Conservation (phyloP, 345 rosid species). For the Murraya paniculata region DNA sequence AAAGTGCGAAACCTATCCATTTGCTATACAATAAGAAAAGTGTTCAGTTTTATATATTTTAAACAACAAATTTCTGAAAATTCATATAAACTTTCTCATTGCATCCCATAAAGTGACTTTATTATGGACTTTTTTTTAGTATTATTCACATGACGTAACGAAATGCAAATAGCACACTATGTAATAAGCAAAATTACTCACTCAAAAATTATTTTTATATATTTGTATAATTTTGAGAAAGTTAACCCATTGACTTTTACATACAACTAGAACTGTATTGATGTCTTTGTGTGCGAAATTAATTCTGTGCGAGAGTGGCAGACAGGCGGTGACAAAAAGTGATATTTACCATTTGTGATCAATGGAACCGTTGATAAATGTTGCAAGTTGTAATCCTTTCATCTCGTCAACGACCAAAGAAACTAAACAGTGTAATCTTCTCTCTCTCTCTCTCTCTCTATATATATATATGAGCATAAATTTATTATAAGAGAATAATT, state of each 20-base stretch:
- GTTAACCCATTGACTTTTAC: constrained; percentile 3
- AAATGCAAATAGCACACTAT: no score
- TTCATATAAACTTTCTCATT: no score
- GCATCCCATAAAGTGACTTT: no score
- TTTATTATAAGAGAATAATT: no score
- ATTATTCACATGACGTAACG: no score
- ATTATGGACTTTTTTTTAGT: no score
- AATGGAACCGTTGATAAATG: background rate
- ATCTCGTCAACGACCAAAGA: background rate
- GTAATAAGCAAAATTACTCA: no score
- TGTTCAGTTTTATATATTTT: no score
- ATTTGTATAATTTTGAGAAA: background rate
- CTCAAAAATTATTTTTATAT: no score
- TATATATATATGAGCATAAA: background rate
- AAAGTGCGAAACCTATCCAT: no score
- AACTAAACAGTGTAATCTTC: background rate
- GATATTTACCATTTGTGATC: background rate
- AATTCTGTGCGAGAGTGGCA: constrained; percentile 12
- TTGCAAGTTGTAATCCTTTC: constrained; percentile 10
- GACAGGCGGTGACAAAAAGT: constrained; percentile 24
- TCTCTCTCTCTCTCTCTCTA: background rate
- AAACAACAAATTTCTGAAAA: no score
- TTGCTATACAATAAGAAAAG: no score
- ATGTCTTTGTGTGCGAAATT: background rate
- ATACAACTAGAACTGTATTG: background rate